Conservation (phyloP, 202 grass and related monocot genomes). For the Alloteropsis angusta region DNA sequence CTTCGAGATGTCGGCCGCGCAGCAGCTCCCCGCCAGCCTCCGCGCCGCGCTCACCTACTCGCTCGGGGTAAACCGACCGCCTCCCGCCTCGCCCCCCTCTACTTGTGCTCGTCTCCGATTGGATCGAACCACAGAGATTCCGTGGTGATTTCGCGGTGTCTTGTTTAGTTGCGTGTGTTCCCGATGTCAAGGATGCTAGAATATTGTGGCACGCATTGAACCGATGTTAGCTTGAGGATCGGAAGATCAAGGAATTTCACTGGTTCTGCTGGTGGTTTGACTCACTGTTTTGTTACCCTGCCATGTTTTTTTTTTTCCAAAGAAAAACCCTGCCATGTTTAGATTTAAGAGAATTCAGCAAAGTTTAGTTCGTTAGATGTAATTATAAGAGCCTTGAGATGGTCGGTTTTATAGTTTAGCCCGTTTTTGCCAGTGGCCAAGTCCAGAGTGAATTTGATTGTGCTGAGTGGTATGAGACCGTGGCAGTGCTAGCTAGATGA, state of each 20-base stretch:
- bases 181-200: background rate
- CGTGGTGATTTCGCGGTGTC: background rate
- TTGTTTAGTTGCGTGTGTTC: background rate
- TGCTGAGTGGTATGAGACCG: background rate
- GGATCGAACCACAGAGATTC: background rate
- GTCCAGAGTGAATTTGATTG: background rate
- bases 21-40: conserved; percentile 95
- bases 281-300: background rate
- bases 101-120: background rate
- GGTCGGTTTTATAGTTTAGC: background rate
- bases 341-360: background rate
- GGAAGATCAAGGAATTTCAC: background rate
- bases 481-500: background rate
- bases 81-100: background rate
- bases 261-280: background rate
- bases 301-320: no score
- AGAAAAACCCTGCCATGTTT: no score
- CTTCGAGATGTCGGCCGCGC: conserved; percentile 99
- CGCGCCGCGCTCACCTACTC: conserved; percentile 85
- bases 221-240: background rate
- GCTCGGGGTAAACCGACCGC: conserved; percentile 48
- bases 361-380: background rate
- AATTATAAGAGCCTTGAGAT: background rate
- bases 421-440: background rate
- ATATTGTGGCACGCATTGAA: background rate